Base-by-base conservation (phyloP, 2,329 filamentous ascomycete species). In the Geosmithia flava region DNA sequence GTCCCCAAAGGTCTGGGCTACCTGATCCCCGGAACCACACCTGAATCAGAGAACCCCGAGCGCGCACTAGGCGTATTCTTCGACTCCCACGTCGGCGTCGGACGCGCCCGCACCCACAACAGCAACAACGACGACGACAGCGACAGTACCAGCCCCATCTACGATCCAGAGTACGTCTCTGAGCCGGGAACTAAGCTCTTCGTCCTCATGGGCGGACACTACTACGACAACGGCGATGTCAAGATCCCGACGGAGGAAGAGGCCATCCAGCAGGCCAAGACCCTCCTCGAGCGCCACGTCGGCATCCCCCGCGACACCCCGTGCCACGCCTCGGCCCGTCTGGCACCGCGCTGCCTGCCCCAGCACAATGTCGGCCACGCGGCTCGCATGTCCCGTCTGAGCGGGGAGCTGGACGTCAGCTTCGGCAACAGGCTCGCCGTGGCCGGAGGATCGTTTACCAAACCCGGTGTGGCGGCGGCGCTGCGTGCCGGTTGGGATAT, bases 171-270 rank as follows among this genome's bases (percentile, higher is more conserved):
- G 11, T 37, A 13, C 33, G 33, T 37, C 11, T 59, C 64, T 65
- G 86, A 50, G 44, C 19, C 54, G 37, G 88, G 87, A 20, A 95
- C 88, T 15, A 95, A 95, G 63, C 66, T 97, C 47, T 95, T 91
- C 16, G 86, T 97, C 56, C 95, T 98, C 81, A 71, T 98, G 49
- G 93, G 93, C 50, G 93, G 93, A 1, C 89, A 96, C 66, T 88
- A 87, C 76, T 97, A 88, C 61, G 75, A 70, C 50, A 80, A 75
- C 69, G 58, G 54, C 44, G 59, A 45, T 57, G 54, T 53, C 44
- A 57, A 52, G 2, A 47, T 56, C 1, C 89, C 88, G 0, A 68
- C 75, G 46, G 73, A 81, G 52, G 70, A 81, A 15, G 75, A 85
- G 54, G 88, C 80, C 16, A 68, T 85, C 23, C 60, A 65, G 6